These are phyloP conservation scores for Austroboletus rostrupii DNA, from an alignment of 1,284 basidiomycete genomes.

Conservation along the genomic window DNA sequence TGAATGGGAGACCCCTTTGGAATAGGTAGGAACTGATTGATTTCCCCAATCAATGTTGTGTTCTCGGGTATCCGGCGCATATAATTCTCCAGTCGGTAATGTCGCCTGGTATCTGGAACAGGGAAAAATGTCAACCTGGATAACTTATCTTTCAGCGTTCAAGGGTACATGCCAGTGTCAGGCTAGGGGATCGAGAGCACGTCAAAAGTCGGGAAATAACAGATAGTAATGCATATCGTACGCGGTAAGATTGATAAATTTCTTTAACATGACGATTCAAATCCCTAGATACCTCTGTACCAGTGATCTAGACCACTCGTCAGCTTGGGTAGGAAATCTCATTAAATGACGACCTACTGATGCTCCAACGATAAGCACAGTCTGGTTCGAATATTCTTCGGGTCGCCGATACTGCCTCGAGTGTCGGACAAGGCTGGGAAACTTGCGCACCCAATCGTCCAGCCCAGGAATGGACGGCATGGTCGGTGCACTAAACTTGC, in stretches of 20 bases:
- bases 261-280: slow-evolving; percentile 1
- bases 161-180: slow-evolving; percentile 1
- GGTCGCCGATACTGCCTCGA: slow-evolving; percentile 44
- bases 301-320: slow-evolving; percentile 3
- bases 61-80: slow-evolving; percentile 11
- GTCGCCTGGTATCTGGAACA: background rate
- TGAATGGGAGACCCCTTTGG: slow-evolving; percentile 9
- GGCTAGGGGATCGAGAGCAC: background rate
- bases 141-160: background rate
- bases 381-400: slow-evolving; percentile 35
- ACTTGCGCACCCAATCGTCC: slow-evolving; percentile 33
- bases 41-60: slow-evolving; percentile 16
- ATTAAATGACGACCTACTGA: background rate
- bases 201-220: background rate
- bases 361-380: slow-evolving; percentile 44
- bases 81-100: slow-evolving; percentile 1
- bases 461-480: slow-evolving; percentile 7
- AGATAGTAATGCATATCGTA: background rate
- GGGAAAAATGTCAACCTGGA: background rate
- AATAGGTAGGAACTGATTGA: slow-evolving; percentile 10
- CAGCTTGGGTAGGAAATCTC: background rate
- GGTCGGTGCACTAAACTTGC: slow-evolving; percentile 6
- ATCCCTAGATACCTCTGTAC: slow-evolving; percentile 9
- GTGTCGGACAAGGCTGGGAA: slow-evolving; percentile 36
- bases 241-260: slow-evolving; percentile 8